Percentiles rank a stretch among this genome's conserved stretches.
Evolutionary conservation across 768 basidiomycete genomes (phyloP).

Genomic region (Suillus discolor): DNA sequence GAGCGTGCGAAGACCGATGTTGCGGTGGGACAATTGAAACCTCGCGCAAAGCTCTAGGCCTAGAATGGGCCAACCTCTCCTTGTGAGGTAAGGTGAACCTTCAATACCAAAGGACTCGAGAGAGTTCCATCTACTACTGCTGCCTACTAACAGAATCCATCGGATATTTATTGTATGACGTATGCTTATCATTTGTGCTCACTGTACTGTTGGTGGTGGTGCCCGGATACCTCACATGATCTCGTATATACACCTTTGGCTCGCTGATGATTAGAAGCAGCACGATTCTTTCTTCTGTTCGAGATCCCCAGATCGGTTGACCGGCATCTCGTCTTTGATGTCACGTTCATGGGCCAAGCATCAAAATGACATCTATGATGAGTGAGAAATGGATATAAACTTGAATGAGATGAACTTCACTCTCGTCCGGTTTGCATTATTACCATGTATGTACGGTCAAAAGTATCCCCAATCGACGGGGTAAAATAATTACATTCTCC

Average conservation of each 20-base stretch:
- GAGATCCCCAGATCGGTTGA: not conserved
- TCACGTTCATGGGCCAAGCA: not conserved
- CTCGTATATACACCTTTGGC: not conserved
- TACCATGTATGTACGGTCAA: not conserved
- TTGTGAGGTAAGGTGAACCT: not conserved
- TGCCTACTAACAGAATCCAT: not conserved
- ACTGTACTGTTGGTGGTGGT: not conserved
- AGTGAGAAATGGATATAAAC: not conserved
- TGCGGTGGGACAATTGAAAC: conserved; percentile 25
- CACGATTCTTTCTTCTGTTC: not conserved
- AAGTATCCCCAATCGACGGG: not conserved
- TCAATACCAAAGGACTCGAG: not conserved
- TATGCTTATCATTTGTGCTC: not conserved
- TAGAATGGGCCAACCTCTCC: not conserved
- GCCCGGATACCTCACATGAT: not conserved
- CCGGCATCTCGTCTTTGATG: not conserved
- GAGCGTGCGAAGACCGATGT: conserved; percentile 63
- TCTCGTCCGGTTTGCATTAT: not conserved
- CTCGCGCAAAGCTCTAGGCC: conserved; percentile 21
- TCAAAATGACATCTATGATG: too few species aligned
- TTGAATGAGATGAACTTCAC: not conserved
- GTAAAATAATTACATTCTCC: not conserved
- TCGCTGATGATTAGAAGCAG: not conserved
- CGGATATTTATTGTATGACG: not conserved
- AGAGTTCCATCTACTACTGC: not conserved